Base-by-base conservation (phyloP, 1,284 basidiomycete genomes). In the Coriolopsis trogii region DNA sequence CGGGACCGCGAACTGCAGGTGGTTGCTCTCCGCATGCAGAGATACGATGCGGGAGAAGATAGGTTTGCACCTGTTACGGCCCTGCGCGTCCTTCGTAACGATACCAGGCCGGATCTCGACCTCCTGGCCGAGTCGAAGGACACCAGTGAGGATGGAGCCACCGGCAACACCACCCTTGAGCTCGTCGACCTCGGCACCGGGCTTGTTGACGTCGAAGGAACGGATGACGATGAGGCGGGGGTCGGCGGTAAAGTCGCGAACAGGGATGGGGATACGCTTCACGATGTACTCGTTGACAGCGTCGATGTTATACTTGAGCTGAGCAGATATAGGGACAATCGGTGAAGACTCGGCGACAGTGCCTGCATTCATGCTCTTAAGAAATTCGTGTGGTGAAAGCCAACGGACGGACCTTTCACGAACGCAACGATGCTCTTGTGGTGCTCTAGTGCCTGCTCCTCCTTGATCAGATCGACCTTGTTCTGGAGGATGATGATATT, bases 161-260 rank as follows among this genome's bases (percentile, higher is more conserved):
- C 96, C 96, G 15, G 96, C 97, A 26, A 99, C 97, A 69, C 97
- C 97, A 58, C 96, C 96, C 74, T 97, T 96, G 54, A 99, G 82
- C 56, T 99, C 96, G 63, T 97, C 91, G 8, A 99, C 94, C 69
- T 96, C 93, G 5, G 95, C 87, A 69, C 96, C 96, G 10, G 96
- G 96, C 76, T 98, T 98, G 84, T 99, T 99, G 71, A 99, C 96
- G 72, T 99, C 97, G 74, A 99, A 99, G n/a, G 95, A 98, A 65
- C 95, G 93, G 70, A 99, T 99, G 68, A 99, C 95, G 65, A 99
- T 98, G 61, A 99, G 85, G 41, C 89, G 86, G 0, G 96, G 94
- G 60, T 93, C 86, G 37, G 94, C 89, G 31, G 86, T 81, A 72
- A 99, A 99, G 77, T 99, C 91, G 58, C 96, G 91, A 31, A 89